Percentiles rank a stretch among this genome's conserved stretches.
These are phyloP conservation scores for Cyberlindnera xylosilytica DNA, from an alignment of 805 yeast genomes.

Conservation along the genomic window DNA sequence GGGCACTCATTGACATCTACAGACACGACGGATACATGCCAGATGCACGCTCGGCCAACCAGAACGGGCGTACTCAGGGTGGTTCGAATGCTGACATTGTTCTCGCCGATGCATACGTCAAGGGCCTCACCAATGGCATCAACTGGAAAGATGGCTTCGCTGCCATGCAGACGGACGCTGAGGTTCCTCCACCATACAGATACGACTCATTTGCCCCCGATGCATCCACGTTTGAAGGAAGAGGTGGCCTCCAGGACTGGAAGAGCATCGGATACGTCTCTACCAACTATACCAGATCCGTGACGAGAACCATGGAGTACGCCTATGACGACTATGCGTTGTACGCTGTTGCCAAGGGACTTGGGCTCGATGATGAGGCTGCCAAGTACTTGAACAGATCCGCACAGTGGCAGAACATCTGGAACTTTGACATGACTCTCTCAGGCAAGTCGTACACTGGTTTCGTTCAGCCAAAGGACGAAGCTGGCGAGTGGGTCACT, in stretches of 20 bases:
- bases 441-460: conserved; percentile 27
- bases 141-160: conserved; percentile 32
- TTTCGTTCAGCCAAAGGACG: conserved; percentile 33
- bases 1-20: conserved; percentile 30
- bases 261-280: conserved; percentile 31
- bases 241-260: conserved; percentile 38
- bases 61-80: conserved; percentile 37
- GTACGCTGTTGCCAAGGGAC: conserved; percentile 32
- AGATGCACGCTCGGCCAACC: conserved; percentile 36
- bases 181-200: conserved; percentile 31
- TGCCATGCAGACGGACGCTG: conserved; percentile 36
- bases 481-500: conserved; percentile 29
- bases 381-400: conserved; percentile 32
- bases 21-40: conserved; percentile 35
- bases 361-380: conserved; percentile 26
- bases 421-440: conserved; percentile 31
- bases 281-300: conserved; percentile 31
- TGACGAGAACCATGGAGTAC: conserved; percentile 37
- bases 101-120: conserved; percentile 35
- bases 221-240: conserved; percentile 31
- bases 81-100: conserved; percentile 37
- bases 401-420: conserved; percentile 34
- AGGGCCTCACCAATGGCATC: conserved; percentile 24
- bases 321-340: conserved; percentile 36
- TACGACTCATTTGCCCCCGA: conserved; percentile 30